Base-by-base conservation (phyloP, 2,329 filamentous ascomycete species). In the Calonectria ilicicola region DNA sequence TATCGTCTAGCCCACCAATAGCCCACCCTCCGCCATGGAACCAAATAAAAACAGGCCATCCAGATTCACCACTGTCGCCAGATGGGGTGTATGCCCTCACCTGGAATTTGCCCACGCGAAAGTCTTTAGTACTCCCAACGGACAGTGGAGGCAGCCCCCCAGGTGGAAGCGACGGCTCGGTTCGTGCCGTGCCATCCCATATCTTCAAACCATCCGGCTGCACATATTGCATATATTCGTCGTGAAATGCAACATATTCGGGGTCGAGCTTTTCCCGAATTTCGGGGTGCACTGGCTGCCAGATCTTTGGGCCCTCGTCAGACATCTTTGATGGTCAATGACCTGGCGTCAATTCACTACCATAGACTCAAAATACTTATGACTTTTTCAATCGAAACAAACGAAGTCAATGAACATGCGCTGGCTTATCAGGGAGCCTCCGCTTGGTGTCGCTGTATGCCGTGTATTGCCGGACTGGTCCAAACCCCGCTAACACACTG, bases 1-100 rank as follows among this genome's bases (percentile, higher is more conserved):
- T 80, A 62, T 77, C 82, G 9, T 75, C 74, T 5, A 83, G 35
- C 4, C 78, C 79, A 0, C 83, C 83, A 46, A 83, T 78, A 9
- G 80, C 82, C 81, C 82, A 84, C 2, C 83, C 82, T 15, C 83
- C 83, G 35, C 83, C 83, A 47, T 84, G 82, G 35, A 79, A 81
- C 83, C 82, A 84, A 3, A 84, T 49, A 15, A 83, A 75, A 2
- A 77, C 70, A 1, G 83, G 82, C 82, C 81, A 83, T 1, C 78
- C 81, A 0, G 35, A 27, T 0, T 32, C 35, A 1, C 77, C 75
- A 8, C 70, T 38, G 1, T 72, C 38, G 1, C 74, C 72, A 3
- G 67, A 67, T 3, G 82, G 82, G 0, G 69, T 74, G 49, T 81
- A 83, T 5, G 81, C 73, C 9, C 82, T 74, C 1, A 79, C 65